A percentile compares a stretch with the other conserved stretches of the same genome.
Conservation (phyloP, 345 rosid species). For the Corymbia maculata region DNA sequence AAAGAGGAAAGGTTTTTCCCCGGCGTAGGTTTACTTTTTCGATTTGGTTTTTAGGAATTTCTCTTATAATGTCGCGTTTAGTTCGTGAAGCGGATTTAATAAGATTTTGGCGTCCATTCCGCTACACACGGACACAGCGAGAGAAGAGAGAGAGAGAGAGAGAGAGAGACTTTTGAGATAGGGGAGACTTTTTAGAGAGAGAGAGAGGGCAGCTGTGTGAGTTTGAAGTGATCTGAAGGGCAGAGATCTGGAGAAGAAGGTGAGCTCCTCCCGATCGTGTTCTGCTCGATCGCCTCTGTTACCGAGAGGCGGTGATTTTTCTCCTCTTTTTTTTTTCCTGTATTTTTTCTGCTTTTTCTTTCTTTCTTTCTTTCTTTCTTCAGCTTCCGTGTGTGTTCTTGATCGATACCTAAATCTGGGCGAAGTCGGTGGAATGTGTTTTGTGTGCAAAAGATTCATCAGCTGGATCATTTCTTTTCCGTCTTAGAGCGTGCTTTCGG, state of each 20-base stretch:
- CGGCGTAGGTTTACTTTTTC: neutral
- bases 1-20: neutral
- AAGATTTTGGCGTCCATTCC: conserved; percentile 13
- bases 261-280: neutral
- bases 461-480: neutral
- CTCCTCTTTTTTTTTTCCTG: neutral
- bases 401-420: neutral
- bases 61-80: neutral
- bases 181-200: neutral
- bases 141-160: neutral
- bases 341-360: neutral
- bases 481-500: neutral
- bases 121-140: neutral
- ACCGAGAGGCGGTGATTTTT: neutral
- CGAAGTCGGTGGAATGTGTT: neutral
- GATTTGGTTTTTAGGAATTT: neutral
- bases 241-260: neutral
- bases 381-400: neutral
- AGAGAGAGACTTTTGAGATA: neutral
- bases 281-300: neutral
- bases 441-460: neutral
- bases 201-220: neutral
- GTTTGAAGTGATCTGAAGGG: neutral
- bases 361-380: neutral
- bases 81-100: conserved; percentile 20